Percentiles rank a stretch among this genome's conserved stretches.
phyloP scores from a whole-genome alignment of 768 basidiomycete species.

The Naematelia aurantialba region DNA sequence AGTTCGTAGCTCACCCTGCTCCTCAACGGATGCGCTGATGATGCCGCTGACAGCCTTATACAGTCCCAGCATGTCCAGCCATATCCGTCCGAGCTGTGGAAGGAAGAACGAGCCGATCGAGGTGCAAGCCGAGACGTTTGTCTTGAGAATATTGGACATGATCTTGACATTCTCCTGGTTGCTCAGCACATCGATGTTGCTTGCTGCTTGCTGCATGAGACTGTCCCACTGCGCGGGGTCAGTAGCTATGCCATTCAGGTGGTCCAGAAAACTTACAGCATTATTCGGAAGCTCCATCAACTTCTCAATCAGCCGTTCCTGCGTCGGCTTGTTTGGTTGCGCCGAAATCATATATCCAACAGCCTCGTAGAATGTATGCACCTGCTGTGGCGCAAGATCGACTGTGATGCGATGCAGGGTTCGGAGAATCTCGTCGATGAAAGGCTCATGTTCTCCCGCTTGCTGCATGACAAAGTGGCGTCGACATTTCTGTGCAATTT shows the following conservation, averaged over 20 bases:
- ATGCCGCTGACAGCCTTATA: constrained; percentile 97
- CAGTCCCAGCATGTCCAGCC: constrained; percentile 94
- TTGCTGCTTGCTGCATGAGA: constrained; percentile 89
- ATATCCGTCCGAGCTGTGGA: constrained; percentile 93
- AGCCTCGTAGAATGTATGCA: constrained; percentile 98
- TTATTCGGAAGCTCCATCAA: constrained; percentile 97
- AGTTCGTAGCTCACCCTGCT: constrained; percentile 60
- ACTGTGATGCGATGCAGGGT: constrained; percentile 88
- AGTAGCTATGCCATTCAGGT: constrained; percentile 4
- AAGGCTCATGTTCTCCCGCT: constrained; percentile 92
- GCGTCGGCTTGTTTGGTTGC: constrained; percentile 94
- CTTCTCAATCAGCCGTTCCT: constrained; percentile 89
- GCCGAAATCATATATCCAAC: constrained; percentile 99
- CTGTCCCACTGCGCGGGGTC: constrained; percentile 79
- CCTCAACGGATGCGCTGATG: constrained; percentile 85
- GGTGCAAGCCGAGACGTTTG: constrained; percentile 94
- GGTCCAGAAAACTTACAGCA: constrained; percentile 61
- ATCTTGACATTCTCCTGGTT: constrained; percentile 94
- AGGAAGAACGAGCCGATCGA: constrained; percentile 96
- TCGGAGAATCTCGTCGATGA: constrained; percentile 94
- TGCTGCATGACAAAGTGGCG: constrained; percentile 99
- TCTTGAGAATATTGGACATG: constrained; percentile 92
- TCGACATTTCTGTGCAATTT: constrained; percentile 97
- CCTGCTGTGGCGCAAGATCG: constrained; percentile 80
- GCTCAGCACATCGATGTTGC: constrained; percentile 84